Evolutionary conservation across 192 early-diverging fungal species (phyloP), one percentile per base, ranked within the genome.

Genomic region (Coemansia sp.): DNA sequence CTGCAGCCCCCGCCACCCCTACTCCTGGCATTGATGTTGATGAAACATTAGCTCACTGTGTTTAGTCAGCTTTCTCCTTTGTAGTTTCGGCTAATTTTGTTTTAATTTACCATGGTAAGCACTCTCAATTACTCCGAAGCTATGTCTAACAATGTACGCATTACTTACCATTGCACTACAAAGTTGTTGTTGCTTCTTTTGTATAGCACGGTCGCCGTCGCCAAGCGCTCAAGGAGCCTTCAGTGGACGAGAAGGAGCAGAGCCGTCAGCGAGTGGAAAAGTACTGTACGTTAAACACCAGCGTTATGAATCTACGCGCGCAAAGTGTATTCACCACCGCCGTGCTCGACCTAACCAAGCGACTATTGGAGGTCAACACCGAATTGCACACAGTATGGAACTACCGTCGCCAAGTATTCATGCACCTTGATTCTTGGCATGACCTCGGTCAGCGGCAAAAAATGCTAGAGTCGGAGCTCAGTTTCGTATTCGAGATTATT

Each of bases 321-420:
- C 32, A 45, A 5, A 56, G 55, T 24, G 72, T 62, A 36, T 66
- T 65, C 55, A 77, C 48, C 60, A 56, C 67, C 3, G 87, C 88
- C 0, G 84, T 92, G 1, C 77, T 98, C 5, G 68, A 62, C 7
- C 59, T 87, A 10, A 97, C 92, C 24, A 88, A 89, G 20, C 71
- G 82, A 17, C 84, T 98, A 15, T 80, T 99, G 0, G 83, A 85
- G 32, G 73, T 86, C 61, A 98, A 96, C 84, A 93, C 95, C 8
- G 98, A 98, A 71, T 91, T 88, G 46, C 98, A 99, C 75, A 91
- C 95, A 1, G 86, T 93, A 38, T 99, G 98, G 98, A 98, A 98
- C 79, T 89, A 88, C 70, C 88, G 98, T 5, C 88, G 96, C 55
- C 74, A 83, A 19, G 87, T 95, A 45, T 75, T 98, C 9, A 42